Evolutionary conservation across 2,329 filamentous ascomycete species (phyloP).

Genomic region (Aspergillus ochraceoroseus): DNA sequence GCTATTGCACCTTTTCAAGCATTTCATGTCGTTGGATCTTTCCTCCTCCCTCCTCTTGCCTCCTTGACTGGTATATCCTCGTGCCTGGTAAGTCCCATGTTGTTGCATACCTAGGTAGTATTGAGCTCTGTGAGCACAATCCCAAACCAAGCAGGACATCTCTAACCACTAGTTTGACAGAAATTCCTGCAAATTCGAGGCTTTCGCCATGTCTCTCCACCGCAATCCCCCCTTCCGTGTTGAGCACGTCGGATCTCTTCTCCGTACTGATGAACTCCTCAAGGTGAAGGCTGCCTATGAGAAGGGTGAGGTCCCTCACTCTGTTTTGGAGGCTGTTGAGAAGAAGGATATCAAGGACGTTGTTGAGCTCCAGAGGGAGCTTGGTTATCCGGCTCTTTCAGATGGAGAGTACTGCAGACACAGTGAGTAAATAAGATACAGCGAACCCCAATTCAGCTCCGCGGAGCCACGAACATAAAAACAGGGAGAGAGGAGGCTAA

Average conservation of each 20-base stretch:
- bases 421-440: too few species aligned
- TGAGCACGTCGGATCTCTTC: conserved; percentile 67
- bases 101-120: too few species aligned
- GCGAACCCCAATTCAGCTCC: too few species aligned
- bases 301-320: conserved; percentile 50
- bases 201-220: conserved; percentile 32
- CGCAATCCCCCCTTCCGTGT: conserved; percentile 61
- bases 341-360: conserved; percentile 61
- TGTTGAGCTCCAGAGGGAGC: conserved; percentile 59
- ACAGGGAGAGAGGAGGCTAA: too few species aligned
- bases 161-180: too few species aligned
- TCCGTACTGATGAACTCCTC: conserved; percentile 60
- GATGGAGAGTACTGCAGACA: conserved; percentile 62
- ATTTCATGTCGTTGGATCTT: too few species aligned
- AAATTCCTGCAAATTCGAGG: background rate
- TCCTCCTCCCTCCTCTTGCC: too few species aligned
- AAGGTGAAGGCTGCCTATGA: conserved; percentile 55
- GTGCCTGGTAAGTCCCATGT: too few species aligned
- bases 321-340: conserved; percentile 60
- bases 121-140: too few species aligned
- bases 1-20: too few species aligned
- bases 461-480: background rate
- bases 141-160: too few species aligned
- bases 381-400: conserved; percentile 60
- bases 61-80: too few species aligned